Conservation (phyloP, 31 red algal species). For the Asparagopsis taxiformis region DNA sequence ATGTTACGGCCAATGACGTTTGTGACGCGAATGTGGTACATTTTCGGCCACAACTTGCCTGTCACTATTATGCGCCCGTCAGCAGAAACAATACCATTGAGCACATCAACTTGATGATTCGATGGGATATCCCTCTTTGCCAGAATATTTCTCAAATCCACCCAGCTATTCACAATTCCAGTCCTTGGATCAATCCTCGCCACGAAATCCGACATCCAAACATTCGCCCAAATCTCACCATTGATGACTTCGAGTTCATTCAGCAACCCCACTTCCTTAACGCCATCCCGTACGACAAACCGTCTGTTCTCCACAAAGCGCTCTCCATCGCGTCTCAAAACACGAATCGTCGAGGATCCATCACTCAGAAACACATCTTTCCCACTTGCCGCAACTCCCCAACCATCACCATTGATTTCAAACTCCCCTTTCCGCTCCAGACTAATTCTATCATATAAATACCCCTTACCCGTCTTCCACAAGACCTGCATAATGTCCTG, state of each 20-base stretch:
- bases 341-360: constrained; percentile 39
- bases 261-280: constrained; percentile 41
- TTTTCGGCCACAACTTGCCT: constrained; percentile 69
- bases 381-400: constrained; percentile 57
- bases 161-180: constrained; percentile 41
- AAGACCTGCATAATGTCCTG: constrained; percentile 34
- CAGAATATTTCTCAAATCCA: constrained; percentile 47
- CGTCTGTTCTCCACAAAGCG: background rate
- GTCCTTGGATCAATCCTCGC: constrained; percentile 54
- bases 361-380: constrained; percentile 61
- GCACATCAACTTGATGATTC: constrained; percentile 49
- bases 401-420: constrained; percentile 55
- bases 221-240: constrained; percentile 74
- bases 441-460: constrained; percentile 32
- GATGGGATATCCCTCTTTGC: constrained; percentile 14
- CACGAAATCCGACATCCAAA: constrained; percentile 61
- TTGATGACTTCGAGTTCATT: constrained; percentile 70
- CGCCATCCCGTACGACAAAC: constrained; percentile 39
- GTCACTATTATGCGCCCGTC: constrained; percentile 43
- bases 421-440: constrained; percentile 23
- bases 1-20: constrained; percentile 23
- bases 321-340: constrained; percentile 21
- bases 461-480: constrained; percentile 55
- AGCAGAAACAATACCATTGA: constrained; percentile 71
- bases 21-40: constrained; percentile 48